Evolutionary conservation across 1,284 basidiomycete genomes (phyloP).

Genomic region (Leucoagaricus sp.): DNA sequence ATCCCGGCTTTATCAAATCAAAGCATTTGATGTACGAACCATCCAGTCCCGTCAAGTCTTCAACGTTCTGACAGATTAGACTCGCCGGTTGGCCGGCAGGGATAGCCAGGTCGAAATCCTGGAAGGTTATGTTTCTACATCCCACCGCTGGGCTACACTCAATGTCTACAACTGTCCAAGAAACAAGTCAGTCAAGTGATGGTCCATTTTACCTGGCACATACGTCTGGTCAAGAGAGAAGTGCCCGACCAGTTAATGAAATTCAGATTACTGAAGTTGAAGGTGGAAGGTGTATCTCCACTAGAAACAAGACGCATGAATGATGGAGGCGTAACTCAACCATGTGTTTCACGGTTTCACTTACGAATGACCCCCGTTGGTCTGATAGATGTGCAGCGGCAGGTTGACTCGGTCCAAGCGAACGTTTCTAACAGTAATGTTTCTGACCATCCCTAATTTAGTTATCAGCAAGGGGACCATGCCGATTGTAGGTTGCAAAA

Average conservation of each 20-base stretch:
- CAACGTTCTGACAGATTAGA: constrained; percentile 51
- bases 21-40: constrained; percentile 25
- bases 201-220: constrained; percentile 6
- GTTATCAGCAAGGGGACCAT: neutral
- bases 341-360: constrained; percentile 23
- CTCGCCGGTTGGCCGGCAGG: constrained; percentile 24
- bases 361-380: constrained; percentile 47
- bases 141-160: constrained; percentile 53
- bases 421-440: constrained; percentile 51
- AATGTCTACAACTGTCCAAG: constrained; percentile 54
- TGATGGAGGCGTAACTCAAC: neutral
- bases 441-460: constrained; percentile 45
- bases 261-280: constrained; percentile 49
- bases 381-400: constrained; percentile 56
- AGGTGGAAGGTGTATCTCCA: constrained; percentile 45
- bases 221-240: constrained; percentile 38
- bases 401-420: constrained; percentile 46
- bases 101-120: constrained; percentile 41
- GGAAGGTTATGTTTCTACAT: constrained; percentile 48
- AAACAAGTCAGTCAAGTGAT: constrained; percentile 3
- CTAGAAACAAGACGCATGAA: constrained; percentile 26
- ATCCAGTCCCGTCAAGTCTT: constrained; percentile 41
- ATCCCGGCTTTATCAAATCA: neutral
- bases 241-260: constrained; percentile 55
- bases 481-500: constrained; percentile 10